Evolutionary conservation across 768 basidiomycete genomes (phyloP).

Genomic region (Collybiopsis confluens): DNA sequence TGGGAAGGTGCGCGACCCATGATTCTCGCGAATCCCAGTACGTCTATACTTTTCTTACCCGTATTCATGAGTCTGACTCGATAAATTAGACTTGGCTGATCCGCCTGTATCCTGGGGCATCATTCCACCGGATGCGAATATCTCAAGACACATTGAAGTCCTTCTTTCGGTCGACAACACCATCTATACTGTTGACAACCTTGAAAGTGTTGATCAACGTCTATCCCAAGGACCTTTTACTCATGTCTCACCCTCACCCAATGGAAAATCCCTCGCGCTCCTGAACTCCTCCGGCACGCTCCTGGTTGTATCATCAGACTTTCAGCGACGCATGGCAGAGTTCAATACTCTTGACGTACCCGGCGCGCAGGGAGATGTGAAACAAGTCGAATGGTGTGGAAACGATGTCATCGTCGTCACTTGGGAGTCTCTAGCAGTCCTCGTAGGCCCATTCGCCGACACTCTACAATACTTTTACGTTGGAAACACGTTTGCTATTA

Average conservation of each 20-base stretch:
- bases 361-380: conserved; percentile 54
- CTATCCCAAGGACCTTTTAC: conserved; percentile 86
- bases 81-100: conserved; percentile 57
- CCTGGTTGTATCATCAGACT: conserved; percentile 95
- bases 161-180: conserved; percentile 78
- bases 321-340: conserved; percentile 84
- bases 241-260: conserved; percentile 86
- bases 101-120: conserved; percentile 84
- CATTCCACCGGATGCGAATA: conserved; percentile 85
- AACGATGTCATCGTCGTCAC: conserved; percentile 89
- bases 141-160: conserved; percentile 87
- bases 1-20: conserved; percentile 80
- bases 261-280: conserved; percentile 87
- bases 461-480: conserved; percentile 80
- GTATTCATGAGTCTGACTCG: background rate
- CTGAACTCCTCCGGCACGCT: conserved; percentile 68
- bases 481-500: conserved; percentile 71
- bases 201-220: conserved; percentile 86
- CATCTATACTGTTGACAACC: conserved; percentile 80
- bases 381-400: conserved; percentile 91
- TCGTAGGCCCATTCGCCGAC: conserved; percentile 93
- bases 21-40: conserved; percentile 71
- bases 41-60: conserved; percentile 17
- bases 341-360: conserved; percentile 63
- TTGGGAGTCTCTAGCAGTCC: conserved; percentile 70